Conservation (phyloP, 805 yeast species). For the Starmerella asiatica region DNA sequence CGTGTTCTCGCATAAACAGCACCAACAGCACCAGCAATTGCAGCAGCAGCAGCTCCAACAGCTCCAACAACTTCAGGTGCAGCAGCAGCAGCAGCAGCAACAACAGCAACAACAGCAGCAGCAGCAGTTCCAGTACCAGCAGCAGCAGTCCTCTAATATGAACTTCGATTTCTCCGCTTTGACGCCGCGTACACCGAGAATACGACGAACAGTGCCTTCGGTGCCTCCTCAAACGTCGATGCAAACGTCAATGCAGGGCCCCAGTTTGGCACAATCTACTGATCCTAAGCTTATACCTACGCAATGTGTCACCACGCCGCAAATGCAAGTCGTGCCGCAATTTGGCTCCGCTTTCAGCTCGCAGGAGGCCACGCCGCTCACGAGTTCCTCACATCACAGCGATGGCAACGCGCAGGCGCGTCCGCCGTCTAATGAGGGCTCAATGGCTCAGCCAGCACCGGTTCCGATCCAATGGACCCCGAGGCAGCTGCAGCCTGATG, state of each 20-base stretch:
- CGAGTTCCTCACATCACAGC: too few species aligned
- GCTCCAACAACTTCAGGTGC: slow-evolving; percentile 5
- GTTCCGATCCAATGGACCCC: too few species aligned
- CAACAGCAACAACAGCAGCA: slow-evolving; percentile 9
- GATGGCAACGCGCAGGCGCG: too few species aligned
- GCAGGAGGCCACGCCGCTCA: too few species aligned
- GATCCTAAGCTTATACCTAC: too few species aligned
- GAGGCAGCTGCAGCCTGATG: too few species aligned
- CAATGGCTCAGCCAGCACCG: too few species aligned
- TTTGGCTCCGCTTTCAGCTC: background rate
- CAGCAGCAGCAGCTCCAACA: slow-evolving; percentile 10
- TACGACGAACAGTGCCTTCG: background rate
- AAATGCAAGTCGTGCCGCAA: background rate
- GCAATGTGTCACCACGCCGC: background rate
- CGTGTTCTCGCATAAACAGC: background rate
- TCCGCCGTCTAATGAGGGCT: too few species aligned
- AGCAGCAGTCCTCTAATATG: background rate
- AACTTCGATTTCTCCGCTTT: background rate
- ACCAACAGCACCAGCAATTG: slow-evolving; percentile 9
- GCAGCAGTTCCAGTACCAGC: background rate
- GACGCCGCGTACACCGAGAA: slow-evolving; percentile 12
- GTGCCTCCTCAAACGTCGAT: background rate
- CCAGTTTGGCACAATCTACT: too few species aligned
- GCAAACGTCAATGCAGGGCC: background rate
- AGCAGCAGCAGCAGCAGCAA: slow-evolving; percentile 10